Evolutionary conservation across 129 eudicot genomes (phyloP).

Genomic region (Chrysanthemum lavandulifolium): DNA sequence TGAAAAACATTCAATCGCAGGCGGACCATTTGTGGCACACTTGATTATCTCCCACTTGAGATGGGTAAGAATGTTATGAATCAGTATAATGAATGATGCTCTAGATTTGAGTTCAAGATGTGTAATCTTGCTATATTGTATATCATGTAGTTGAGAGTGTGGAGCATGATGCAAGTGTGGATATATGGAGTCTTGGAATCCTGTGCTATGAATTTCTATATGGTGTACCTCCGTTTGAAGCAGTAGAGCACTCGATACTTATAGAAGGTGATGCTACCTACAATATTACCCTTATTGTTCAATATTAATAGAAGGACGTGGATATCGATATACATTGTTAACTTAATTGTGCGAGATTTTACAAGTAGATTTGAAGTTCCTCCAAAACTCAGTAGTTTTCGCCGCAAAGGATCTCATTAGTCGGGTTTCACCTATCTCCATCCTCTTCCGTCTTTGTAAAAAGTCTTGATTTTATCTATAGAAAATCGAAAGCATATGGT

Average conservation of each 20-base stretch:
- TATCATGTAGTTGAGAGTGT: not conserved
- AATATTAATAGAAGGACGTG: not conserved
- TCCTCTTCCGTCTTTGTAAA: not conserved
- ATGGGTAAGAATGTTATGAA: constrained; percentile 62
- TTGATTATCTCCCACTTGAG: constrained; percentile 97
- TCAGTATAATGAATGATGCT: no score
- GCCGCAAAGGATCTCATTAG: constrained; percentile 91
- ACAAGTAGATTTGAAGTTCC: constrained; percentile 95
- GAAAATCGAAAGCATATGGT: no score
- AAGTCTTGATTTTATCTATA: no score
- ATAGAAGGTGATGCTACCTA: no score
- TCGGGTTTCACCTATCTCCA: constrained; percentile 36
- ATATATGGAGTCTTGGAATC: not conserved
- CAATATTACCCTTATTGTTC: not conserved
- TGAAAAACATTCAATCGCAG: constrained; percentile 64
- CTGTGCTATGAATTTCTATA: not conserved
- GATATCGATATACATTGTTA: constrained; percentile 7
- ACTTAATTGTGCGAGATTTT: constrained; percentile 46
- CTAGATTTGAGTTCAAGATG: not conserved
- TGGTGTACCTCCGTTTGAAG: not conserved
- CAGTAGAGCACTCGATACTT: not conserved
- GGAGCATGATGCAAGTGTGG: not conserved
- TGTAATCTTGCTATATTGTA: no score
- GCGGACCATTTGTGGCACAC: constrained; percentile 95
- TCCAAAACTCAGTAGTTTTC: constrained; percentile 69